Evolutionary conservation across 345 rosid genomes (phyloP).

Genomic region (Linum tenue): DNA sequence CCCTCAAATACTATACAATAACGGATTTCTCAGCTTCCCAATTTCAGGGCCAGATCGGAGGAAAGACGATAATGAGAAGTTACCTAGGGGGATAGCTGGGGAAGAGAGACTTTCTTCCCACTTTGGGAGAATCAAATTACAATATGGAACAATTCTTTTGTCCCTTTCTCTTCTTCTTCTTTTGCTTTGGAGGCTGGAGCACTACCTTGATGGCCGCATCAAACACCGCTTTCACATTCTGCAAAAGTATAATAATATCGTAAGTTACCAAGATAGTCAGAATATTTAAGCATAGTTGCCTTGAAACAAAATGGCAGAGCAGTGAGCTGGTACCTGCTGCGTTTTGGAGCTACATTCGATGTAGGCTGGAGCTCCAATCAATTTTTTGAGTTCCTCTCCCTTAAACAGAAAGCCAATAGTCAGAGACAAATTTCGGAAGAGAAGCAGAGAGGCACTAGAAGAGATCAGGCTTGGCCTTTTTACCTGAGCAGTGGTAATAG

Average conservation of each 20-base stretch:
- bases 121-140: conserved; percentile 8
- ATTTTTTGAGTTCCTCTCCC: conserved; percentile 26
- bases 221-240: conserved; percentile 28
- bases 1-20: too few relatives aligned
- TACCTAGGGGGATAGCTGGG: neutral
- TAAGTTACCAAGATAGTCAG: neutral
- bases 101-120: neutral
- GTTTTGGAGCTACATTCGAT: conserved; percentile 26
- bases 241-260: neutral
- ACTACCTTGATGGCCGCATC: conserved; percentile 28
- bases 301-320: neutral
- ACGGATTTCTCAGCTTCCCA: too few relatives aligned
- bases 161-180: conserved; percentile 23
- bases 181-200: conserved; percentile 28
- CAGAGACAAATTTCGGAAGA: neutral
- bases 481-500: conserved; percentile 67
- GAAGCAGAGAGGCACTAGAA: neutral
- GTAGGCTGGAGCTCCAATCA: conserved; percentile 25
- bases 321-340: conserved; percentile 16
- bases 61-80: neutral
- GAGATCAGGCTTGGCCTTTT: neutral
- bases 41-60: too few relatives aligned
- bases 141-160: conserved; percentile 20
- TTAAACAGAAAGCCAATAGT: neutral
- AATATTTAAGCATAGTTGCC: neutral